Evolutionary conservation across 176 grass and related monocot species (phyloP).

Genomic region (Pontederia crassipes): DNA sequence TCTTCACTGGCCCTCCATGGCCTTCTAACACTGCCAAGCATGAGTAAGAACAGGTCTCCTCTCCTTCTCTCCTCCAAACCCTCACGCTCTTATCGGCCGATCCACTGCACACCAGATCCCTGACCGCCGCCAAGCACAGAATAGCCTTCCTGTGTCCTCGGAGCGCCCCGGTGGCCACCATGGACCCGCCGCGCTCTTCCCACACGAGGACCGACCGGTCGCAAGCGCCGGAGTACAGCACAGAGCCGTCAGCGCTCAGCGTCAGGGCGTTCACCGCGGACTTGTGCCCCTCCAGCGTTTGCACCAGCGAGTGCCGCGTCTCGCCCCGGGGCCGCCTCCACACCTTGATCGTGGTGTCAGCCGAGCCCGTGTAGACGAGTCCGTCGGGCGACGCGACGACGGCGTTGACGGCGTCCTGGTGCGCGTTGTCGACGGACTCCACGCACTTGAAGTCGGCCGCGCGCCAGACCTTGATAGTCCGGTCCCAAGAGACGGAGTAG

Average conservation of each 20-base stretch:
- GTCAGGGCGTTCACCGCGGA: conserved; percentile 55
- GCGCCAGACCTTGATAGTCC: conserved; percentile 57
- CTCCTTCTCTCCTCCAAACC: conserved; percentile 39
- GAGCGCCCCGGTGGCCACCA: conserved; percentile 24
- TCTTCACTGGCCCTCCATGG: conserved; percentile 60
- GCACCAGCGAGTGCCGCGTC: conserved; percentile 27
- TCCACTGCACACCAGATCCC: conserved; percentile 47
- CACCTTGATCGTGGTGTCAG: conserved; percentile 41
- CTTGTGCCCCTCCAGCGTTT: conserved; percentile 34
- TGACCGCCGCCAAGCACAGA: conserved; percentile 39
- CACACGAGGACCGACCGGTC: conserved; percentile 52
- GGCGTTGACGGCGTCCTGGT: conserved; percentile 70
- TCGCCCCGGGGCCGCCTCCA: conserved; percentile 24
- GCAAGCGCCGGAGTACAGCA: conserved; percentile 61
- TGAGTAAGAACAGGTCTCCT: conserved; percentile 19
- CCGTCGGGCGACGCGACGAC: conserved; percentile 41
- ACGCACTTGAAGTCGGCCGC: conserved; percentile 35
- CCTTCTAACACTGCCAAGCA: conserved; percentile 54
- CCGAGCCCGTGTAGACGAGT: conserved; percentile 50
- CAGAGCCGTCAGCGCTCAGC: conserved; percentile 28
- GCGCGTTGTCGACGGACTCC: conserved; percentile 43
- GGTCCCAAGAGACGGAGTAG: conserved; percentile 89
- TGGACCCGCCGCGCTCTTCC: conserved; percentile 20
- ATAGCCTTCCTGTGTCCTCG: conserved; percentile 41
- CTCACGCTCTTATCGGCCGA: conserved; percentile 63